phyloP scores from a whole-genome alignment of 345 rosid species.

The Populus alba region DNA sequence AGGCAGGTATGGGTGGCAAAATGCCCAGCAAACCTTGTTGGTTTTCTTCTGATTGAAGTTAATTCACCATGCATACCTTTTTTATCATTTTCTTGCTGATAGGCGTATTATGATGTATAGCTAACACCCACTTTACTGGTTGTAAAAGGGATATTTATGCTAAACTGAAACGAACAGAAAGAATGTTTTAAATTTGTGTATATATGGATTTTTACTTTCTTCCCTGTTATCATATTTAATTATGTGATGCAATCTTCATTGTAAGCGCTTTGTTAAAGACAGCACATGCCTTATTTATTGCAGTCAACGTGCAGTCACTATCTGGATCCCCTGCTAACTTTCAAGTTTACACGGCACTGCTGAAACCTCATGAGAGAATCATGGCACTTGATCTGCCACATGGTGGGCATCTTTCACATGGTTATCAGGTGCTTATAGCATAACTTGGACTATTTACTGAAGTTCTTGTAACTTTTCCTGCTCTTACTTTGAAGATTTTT shows the following conservation, averaged over 20 bases:
- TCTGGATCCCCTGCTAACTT: constrained; percentile 98
- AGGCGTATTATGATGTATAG: not conserved
- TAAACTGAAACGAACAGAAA: not conserved
- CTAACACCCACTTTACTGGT: not conserved
- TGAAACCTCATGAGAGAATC: constrained; percentile 94
- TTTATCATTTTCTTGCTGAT: not conserved
- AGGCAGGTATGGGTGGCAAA: too few species aligned
- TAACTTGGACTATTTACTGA: not conserved
- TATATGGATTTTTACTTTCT: not conserved
- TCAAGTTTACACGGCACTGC: constrained; percentile 83
- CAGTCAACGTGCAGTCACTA: constrained; percentile 91
- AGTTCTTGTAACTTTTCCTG: not conserved
- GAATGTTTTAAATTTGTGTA: not conserved
- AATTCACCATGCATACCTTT: not conserved
- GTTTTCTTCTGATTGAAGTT: not conserved
- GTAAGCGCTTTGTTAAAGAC: constrained; percentile 6
- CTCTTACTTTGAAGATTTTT: not conserved
- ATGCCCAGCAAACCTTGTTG: too few species aligned
- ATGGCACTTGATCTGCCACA: constrained; percentile 98
- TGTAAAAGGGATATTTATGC: not conserved
- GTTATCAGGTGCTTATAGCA: constrained; percentile 71
- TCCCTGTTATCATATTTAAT: not conserved
- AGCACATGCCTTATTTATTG: constrained; percentile 28
- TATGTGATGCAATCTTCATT: not conserved
- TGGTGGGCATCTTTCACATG: constrained; percentile 99